Evolutionary conservation across 352 stramenopile genomes (phyloP).

Genomic region (Pythium brassicae): DNA sequence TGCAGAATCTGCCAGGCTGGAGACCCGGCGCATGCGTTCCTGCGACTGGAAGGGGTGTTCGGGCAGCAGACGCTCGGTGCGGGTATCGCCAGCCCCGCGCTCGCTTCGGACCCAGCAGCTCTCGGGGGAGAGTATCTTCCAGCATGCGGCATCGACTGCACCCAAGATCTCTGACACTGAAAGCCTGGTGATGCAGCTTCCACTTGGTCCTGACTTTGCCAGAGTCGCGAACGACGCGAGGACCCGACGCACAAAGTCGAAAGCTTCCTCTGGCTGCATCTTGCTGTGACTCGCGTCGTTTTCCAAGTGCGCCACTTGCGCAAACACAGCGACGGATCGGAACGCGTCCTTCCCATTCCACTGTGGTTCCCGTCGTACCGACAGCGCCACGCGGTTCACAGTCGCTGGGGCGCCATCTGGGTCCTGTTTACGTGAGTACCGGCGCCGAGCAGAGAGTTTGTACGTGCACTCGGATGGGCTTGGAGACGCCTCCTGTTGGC

Average conservation of each 20-base stretch:
- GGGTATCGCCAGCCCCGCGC: neutral
- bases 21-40: neutral
- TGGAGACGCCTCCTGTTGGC: neutral
- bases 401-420: neutral
- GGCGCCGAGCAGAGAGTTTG: constrained; percentile 28
- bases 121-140: constrained; percentile 13
- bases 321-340: constrained; percentile 24
- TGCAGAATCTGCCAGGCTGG: neutral
- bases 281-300: constrained; percentile 9
- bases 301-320: constrained; percentile 29
- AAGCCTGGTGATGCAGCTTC: neutral
- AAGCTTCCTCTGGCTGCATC: constrained; percentile 27
- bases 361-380: neutral
- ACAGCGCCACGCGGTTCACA: neutral
- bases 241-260: constrained; percentile 21
- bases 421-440: constrained; percentile 8
- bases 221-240: neutral
- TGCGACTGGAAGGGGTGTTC: neutral
- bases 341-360: constrained; percentile 15
- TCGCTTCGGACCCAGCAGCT: neutral
- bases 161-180: constrained; percentile 14
- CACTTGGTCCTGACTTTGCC: neutral
- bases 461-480: constrained; percentile 2
- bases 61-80: neutral
- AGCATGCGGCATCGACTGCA: constrained; percentile 35